phyloP scores from a whole-genome alignment of 441 rosid genomes.

The Sinapis alba region DNA sequence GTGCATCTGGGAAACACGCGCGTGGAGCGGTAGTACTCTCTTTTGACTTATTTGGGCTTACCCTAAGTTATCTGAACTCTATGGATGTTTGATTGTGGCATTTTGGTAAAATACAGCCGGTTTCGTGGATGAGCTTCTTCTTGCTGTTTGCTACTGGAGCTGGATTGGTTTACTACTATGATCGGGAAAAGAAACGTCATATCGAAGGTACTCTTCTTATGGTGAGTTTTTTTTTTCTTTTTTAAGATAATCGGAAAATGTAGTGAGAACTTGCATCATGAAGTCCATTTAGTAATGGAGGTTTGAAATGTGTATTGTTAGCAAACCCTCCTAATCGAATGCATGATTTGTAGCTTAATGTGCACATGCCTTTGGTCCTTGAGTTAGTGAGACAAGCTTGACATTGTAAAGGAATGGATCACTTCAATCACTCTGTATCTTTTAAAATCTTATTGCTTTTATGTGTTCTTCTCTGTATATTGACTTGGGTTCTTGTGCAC shows the following conservation, averaged over 20 bases:
- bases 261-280: slow-evolving; percentile 4
- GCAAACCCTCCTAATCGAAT: slow-evolving; percentile 3
- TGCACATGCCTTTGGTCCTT: neutral
- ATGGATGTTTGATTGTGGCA: slow-evolving; percentile 21
- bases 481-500: too few species aligned
- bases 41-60: neutral
- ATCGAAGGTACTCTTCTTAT: slow-evolving; percentile 89
- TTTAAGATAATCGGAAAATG: neutral
- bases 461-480: slow-evolving; percentile 3
- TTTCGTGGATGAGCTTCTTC: slow-evolving; percentile 91
- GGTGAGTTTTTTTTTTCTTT: slow-evolving; percentile 60
- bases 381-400: neutral
- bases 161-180: slow-evolving; percentile 72
- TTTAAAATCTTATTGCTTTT: neutral
- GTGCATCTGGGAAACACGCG: slow-evolving; percentile 62
- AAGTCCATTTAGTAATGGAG: neutral
- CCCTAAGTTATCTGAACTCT: neutral
- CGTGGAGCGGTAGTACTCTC: slow-evolving; percentile 84
- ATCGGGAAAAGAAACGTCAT: slow-evolving; percentile 73
- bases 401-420: slow-evolving; percentile 5
- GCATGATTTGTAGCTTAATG: neutral
- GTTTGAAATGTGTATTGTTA: neutral
- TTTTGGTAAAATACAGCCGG: slow-evolving; percentile 54
- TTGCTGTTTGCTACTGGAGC: slow-evolving; percentile 77
- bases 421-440: slow-evolving; percentile 12